Conservation (phyloP, 352 stramenopile genomes). For the Phytopythium aichiense region DNA sequence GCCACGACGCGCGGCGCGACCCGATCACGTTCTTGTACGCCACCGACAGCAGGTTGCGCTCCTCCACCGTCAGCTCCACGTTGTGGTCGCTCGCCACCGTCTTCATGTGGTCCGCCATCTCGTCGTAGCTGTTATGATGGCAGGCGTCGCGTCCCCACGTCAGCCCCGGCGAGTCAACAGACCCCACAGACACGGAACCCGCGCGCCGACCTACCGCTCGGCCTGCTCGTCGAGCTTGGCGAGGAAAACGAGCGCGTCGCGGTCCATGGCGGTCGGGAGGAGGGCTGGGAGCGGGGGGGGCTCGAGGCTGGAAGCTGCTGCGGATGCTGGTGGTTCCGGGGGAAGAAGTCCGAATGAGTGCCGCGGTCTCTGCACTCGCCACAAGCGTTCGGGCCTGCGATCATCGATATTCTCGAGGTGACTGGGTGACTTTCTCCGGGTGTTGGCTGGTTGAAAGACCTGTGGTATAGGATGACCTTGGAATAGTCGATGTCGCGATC, state of each 20-base stretch:
- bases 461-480: not conserved
- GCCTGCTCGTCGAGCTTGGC: constrained; percentile 81
- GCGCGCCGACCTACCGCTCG: constrained; percentile 44
- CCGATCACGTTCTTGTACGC: constrained; percentile 99
- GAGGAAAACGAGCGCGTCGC: constrained; percentile 76
- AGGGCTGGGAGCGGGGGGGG: not conserved
- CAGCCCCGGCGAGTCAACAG: not conserved
- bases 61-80: constrained; percentile 97
- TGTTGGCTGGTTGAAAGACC: not conserved
- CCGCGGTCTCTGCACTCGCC: not conserved
- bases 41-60: constrained; percentile 96
- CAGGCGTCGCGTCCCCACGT: no score
- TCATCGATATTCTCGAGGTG: not conserved
- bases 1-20: constrained; percentile 96
- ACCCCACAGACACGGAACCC: no score
- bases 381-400: not conserved
- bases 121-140: constrained; percentile 61
- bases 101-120: constrained; percentile 98
- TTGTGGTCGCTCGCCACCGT: constrained; percentile 95
- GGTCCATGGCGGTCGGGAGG: constrained; percentile 48
- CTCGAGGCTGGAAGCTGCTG: no score
- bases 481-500: not conserved
- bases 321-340: not conserved
- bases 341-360: not conserved
- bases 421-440: not conserved